Conservation (phyloP, 2,329 filamentous ascomycete genomes). For the Fusarium camptoceras region DNA sequence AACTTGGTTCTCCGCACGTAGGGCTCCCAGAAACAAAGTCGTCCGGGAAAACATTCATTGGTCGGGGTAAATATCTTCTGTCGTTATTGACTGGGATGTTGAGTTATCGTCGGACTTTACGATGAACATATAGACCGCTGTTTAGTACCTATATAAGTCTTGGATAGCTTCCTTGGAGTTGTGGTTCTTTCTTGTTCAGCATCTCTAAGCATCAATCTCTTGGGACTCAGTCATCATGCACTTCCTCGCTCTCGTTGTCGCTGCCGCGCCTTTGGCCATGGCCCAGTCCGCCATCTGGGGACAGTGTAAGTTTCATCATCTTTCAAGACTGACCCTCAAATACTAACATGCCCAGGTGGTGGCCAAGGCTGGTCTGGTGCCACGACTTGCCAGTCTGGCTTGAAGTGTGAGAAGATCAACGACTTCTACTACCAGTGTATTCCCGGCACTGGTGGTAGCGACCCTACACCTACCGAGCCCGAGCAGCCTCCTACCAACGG, state of each 20-base stretch:
- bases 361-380: background rate
- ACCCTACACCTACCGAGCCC: background rate
- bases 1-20: slow-evolving; percentile 27
- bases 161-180: background rate
- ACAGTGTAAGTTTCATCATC: slow-evolving; percentile 1
- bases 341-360: slow-evolving; percentile 1
- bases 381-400: slow-evolving; percentile 7
- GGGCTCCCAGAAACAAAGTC: background rate
- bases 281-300: slow-evolving; percentile 21
- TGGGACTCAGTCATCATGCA: slow-evolving; percentile 4
- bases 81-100: background rate
- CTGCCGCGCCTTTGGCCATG: slow-evolving; percentile 10
- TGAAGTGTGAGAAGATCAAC: slow-evolving; percentile 23
- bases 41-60: slow-evolving; percentile 7
- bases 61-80: background rate
- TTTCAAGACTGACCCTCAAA: fast-evolving
- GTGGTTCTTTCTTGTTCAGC: background rate
- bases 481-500: background rate
- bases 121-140: background rate
- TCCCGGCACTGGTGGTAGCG: slow-evolving; percentile 1
- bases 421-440: slow-evolving; percentile 24
- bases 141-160: slow-evolving; percentile 10
- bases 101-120: background rate
- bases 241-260: slow-evolving; percentile 9
- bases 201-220: background rate